Evolutionary conservation across 1,139 yeast species (phyloP), one percentile per base, ranked within the genome.

Genomic region (Yamadazyma diddensiae): DNA sequence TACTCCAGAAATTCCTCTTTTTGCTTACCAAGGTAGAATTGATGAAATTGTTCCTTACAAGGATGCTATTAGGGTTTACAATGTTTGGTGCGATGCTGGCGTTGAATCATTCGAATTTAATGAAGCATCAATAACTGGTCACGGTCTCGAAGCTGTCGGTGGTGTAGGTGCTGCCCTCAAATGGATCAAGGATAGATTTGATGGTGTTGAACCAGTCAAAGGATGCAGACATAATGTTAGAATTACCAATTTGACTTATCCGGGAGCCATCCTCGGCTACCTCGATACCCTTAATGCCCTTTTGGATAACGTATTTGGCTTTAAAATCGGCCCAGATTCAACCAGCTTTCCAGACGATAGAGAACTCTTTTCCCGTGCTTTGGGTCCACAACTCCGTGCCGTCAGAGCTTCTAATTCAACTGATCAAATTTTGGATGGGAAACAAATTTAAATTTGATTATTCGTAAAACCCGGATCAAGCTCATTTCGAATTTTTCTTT

Each of bases 151-250:
- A 35, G 33, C 45, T 10, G 23, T 48, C 9, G 49, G 50, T 26
- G 65, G 65, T 8, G 40, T 45, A n/a, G 60, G 60, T 1, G 62
- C 64, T 1, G 65, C 57, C 7, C 34, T 57, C 10, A 41, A 46
- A 2, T 59, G 64, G 64, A 35, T 56, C 3, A 31, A 42, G 8
- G 35, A 38, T 9, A 34, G 46, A 13, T 49, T 51, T 28, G 37
- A 46, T 8, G 61, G 59, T 6, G 38, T 35, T 5, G 31, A 36
- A 2, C 42, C 60, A 2, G 57, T 57, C 8, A 24, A 50, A 15
- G 66, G 68, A 2, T 61, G 67, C 36, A 22, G 42, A 21, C 43
- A 45, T 15, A 51, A 50, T 1, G 39, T 23, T 9, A 41, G 64
- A 28, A 3, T 38, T 6, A 41, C 50, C 7, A 62, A 60, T 35